Conservation (phyloP, 306 rosid species). For the Trifolium fragiferum region DNA sequence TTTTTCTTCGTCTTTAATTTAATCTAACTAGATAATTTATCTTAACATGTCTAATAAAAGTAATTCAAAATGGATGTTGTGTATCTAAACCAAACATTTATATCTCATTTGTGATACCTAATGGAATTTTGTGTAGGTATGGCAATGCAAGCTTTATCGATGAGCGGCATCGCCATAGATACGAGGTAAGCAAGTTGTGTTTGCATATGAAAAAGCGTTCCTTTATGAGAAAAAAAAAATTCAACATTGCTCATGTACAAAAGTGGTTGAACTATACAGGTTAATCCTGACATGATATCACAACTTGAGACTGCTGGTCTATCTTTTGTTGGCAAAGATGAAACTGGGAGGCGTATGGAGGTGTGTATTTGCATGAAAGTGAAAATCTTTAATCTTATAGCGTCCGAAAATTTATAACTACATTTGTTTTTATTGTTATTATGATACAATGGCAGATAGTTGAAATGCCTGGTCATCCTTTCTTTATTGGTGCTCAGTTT, state of each 20-base stretch:
- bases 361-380: slow-evolving; percentile 43
- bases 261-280: slow-evolving; percentile 51
- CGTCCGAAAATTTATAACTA: background rate
- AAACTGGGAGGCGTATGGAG: slow-evolving; percentile 82
- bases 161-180: slow-evolving; percentile 88
- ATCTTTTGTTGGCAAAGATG: slow-evolving; percentile 80
- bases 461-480: slow-evolving; percentile 73
- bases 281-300: slow-evolving; percentile 80
- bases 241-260: slow-evolving; percentile 10
- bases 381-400: slow-evolving; percentile 5
- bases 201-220: slow-evolving; percentile 19
- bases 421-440: background rate
- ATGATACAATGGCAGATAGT: slow-evolving; percentile 58
- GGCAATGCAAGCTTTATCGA: slow-evolving; percentile 59
- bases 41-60: background rate
- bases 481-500: slow-evolving; percentile 78
- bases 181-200: slow-evolving; percentile 68
- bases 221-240: background rate
- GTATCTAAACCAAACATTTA: background rate
- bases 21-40: background rate
- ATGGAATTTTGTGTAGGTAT: slow-evolving; percentile 55
- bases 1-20: background rate
- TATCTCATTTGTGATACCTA: slow-evolving; percentile 1
- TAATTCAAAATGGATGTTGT: slow-evolving; percentile 1
- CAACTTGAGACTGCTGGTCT: slow-evolving; percentile 74